phyloP scores from a whole-genome alignment of 1,284 basidiomycete species.

The Porodaedalea pini region DNA sequence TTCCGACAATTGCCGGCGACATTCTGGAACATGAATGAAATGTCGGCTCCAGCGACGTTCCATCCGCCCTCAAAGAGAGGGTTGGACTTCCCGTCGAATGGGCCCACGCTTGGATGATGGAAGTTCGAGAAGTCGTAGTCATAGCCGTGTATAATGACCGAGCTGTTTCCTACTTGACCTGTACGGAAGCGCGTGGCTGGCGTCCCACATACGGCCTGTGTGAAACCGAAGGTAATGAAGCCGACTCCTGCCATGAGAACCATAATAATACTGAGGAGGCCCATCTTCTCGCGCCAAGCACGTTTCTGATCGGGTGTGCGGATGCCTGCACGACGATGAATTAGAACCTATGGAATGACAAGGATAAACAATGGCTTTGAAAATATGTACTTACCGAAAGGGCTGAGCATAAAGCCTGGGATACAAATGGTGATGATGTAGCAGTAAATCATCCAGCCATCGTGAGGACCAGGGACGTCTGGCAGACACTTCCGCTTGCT shows the following conservation, averaged over 20 bases:
- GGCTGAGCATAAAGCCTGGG: slow-evolving; percentile 67
- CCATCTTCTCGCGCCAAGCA: slow-evolving; percentile 99
- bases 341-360: slow-evolving; percentile 4
- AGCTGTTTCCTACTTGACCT: slow-evolving; percentile 74
- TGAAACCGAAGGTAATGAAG: slow-evolving; percentile 99
- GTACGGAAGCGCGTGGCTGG: slow-evolving; percentile 79
- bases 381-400: slow-evolving; percentile 52
- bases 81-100: slow-evolving; percentile 77
- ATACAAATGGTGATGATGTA: slow-evolving; percentile 83
- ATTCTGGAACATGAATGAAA: slow-evolving; percentile 92
- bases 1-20: slow-evolving; percentile 80
- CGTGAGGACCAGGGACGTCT: slow-evolving; percentile 82
- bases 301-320: slow-evolving; percentile 90
- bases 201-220: slow-evolving; percentile 86
- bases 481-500: slow-evolving; percentile 59
- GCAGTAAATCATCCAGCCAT: slow-evolving; percentile 96
- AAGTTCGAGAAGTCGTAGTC: slow-evolving; percentile 90
- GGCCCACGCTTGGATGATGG: slow-evolving; percentile 69
- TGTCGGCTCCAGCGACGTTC: slow-evolving; percentile 81
- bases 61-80: slow-evolving; percentile 79
- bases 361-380: slow-evolving; percentile 18
- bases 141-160: slow-evolving; percentile 91
- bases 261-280: slow-evolving; percentile 80
- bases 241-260: slow-evolving; percentile 89
- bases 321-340: slow-evolving; percentile 55